Evolutionary conservation across 225 moss, liverwort and hornwort genomes (phyloP).

Genomic region (Sphagnum contortum): DNA sequence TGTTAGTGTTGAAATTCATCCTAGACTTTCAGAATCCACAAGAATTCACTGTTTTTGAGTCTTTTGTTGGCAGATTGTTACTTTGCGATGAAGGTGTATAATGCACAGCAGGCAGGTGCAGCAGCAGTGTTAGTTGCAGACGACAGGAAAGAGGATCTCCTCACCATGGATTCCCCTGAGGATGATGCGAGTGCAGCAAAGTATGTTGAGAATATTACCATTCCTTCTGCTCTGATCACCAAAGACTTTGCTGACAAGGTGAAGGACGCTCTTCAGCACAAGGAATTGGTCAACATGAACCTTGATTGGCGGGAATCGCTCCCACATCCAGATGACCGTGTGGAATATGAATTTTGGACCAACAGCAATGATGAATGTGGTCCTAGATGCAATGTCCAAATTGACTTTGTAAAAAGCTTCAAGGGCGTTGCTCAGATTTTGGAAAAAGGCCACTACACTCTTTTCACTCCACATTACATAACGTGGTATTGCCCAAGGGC

Average conservation of each 20-base stretch:
- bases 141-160: too few relatives aligned
- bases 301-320: constrained; percentile 75
- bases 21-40: too few relatives aligned
- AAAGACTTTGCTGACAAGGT: constrained; percentile 53
- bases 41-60: too few relatives aligned
- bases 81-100: too few relatives aligned
- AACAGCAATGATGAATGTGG: constrained; percentile 81
- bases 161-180: too few relatives aligned
- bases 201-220: constrained; percentile 37
- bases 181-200: too few relatives aligned
- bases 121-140: too few relatives aligned
- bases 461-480: constrained; percentile 78
- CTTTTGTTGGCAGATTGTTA: too few relatives aligned
- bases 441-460: constrained; percentile 68
- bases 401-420: constrained; percentile 59
- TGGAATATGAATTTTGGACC: constrained; percentile 82
- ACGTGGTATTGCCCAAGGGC: constrained; percentile 74
- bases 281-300: constrained; percentile 56
- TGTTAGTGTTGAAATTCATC: too few relatives aligned
- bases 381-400: constrained; percentile 52
- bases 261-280: constrained; percentile 30
- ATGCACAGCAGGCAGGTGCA: too few relatives aligned
- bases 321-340: constrained; percentile 47
- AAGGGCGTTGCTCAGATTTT: constrained; percentile 64
- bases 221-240: constrained; percentile 65